phyloP scores from a whole-genome alignment of 1,139 yeast species.

The Yamadazyma friedrichii region DNA sequence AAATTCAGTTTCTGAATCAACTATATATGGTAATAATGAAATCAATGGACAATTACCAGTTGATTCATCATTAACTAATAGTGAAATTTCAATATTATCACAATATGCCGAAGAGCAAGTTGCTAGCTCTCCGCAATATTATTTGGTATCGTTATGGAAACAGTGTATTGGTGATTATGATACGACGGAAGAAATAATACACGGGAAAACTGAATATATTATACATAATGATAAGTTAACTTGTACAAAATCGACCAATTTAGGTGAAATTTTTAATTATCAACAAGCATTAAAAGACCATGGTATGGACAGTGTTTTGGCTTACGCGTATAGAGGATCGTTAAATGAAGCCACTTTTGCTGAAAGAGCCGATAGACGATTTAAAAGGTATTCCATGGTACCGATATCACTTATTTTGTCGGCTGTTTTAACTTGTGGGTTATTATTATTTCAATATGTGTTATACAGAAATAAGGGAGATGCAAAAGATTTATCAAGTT shows the following conservation, averaged over 20 bases:
- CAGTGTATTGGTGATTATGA: constrained; percentile 50
- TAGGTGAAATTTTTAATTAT: constrained; percentile 42
- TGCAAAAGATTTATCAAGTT: constrained; percentile 26
- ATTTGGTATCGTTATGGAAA: constrained; percentile 39
- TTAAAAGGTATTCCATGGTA: constrained; percentile 19
- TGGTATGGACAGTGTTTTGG: constrained; percentile 45
- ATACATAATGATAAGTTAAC: constrained; percentile 20
- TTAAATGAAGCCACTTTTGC: constrained; percentile 21
- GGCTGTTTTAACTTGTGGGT: constrained; percentile 17
- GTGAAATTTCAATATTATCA: constrained; percentile 48
- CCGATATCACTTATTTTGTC: constrained; percentile 16
- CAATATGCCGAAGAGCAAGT: constrained; percentile 49
- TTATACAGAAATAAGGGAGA: constrained; percentile 36
- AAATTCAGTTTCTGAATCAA: constrained; percentile 25
- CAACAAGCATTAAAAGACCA: constrained; percentile 35
- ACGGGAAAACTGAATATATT: constrained; percentile 15
- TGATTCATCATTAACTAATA: constrained; percentile 45
- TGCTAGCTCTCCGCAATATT: constrained; percentile 50
- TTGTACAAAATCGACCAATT: constrained; percentile 19
- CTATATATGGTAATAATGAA: constrained; percentile 10
- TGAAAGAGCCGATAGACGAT: constrained; percentile 19
- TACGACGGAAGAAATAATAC: constrained; percentile 15
- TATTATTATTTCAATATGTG: constrained; percentile 27
- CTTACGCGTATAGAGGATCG: constrained; percentile 40
- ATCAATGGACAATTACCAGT: constrained; percentile 22